Evolutionary conservation across 2,329 filamentous ascomycete genomes (phyloP).

Genomic region (Sporothrix pallida): DNA sequence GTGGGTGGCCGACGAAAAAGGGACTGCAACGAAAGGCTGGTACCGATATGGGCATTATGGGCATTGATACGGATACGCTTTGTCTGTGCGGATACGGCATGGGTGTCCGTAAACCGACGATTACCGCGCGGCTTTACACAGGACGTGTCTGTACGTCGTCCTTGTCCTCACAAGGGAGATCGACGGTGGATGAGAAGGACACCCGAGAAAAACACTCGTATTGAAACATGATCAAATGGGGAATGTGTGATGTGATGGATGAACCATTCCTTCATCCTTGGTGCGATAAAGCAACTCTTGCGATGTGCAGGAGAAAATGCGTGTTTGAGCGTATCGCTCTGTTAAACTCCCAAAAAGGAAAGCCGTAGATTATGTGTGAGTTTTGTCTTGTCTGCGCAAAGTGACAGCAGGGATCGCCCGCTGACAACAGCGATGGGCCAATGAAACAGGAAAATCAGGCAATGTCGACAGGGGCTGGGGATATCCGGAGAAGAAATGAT

Average conservation of each 20-base stretch:
- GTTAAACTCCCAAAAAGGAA: slow-evolving; percentile 13
- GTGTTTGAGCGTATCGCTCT: slow-evolving; percentile 13
- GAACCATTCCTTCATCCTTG: background rate
- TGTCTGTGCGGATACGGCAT: background rate
- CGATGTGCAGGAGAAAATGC: background rate
- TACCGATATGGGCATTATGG: background rate
- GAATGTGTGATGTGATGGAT: slow-evolving; percentile 4
- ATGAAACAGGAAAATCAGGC: slow-evolving; percentile 29
- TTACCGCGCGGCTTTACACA: slow-evolving; percentile 10
- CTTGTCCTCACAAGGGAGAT: background rate
- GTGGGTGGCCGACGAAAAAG: background rate
- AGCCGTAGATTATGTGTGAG: background rate
- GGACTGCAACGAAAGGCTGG: background rate
- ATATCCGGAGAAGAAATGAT: background rate
- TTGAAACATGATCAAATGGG: background rate
- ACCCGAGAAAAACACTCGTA: background rate
- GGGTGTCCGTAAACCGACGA: background rate
- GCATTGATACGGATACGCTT: background rate
- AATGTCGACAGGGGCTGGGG: background rate
- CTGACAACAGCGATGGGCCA: slow-evolving; percentile 27
- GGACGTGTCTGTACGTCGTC: background rate
- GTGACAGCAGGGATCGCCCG: background rate
- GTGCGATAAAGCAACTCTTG: background rate
- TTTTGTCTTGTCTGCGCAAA: background rate
- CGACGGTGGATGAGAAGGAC: background rate